phyloP scores from a whole-genome alignment of 108 stramenopile genomes.

The Pseudonitzschia multiseries region DNA sequence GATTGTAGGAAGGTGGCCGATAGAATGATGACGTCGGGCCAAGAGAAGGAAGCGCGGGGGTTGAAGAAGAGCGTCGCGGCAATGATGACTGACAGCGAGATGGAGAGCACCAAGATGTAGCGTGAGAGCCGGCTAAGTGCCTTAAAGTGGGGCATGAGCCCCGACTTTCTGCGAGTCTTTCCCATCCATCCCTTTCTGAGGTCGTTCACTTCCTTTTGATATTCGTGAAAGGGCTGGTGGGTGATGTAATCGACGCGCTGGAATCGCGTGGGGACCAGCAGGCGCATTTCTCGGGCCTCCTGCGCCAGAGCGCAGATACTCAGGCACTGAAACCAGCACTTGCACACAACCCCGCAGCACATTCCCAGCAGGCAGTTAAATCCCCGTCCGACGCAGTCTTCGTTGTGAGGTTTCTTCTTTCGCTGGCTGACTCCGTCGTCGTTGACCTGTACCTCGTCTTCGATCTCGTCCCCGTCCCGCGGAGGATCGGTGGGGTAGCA shows the following conservation, averaged over 20 bases:
- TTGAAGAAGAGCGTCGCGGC: conserved; percentile 58
- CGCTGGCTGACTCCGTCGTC: conserved; percentile 32
- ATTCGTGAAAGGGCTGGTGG: conserved; percentile 86
- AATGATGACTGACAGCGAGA: conserved; percentile 34
- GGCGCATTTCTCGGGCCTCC: conserved; percentile 80
- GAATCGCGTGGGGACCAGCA: conserved; percentile 71
- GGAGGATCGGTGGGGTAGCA: conserved; percentile 83
- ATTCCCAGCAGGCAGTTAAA: conserved; percentile 56
- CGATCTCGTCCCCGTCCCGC: conserved; percentile 60
- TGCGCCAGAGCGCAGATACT: conserved; percentile 85
- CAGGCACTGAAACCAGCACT: conserved; percentile 81
- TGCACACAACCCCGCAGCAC: conserved; percentile 77
- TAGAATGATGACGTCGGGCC: conserved; percentile 72
- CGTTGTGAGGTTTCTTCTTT: conserved; percentile 54
- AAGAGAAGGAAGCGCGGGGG: conserved; percentile 65
- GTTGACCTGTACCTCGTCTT: conserved; percentile 48
- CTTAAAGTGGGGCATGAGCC: conserved; percentile 60
- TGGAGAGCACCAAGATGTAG: conserved; percentile 62
- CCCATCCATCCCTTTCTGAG: conserved; percentile 70
- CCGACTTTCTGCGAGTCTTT: conserved; percentile 47
- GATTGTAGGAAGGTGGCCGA: conserved; percentile 77
- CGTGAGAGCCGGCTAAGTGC: conserved; percentile 73
- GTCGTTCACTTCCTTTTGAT: conserved; percentile 77
- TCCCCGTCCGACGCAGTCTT: conserved; percentile 63
- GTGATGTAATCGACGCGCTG: conserved; percentile 84